phyloP scores from a whole-genome alignment of 306 rosid genomes.

The Cyamopsis tetragonoloba region DNA sequence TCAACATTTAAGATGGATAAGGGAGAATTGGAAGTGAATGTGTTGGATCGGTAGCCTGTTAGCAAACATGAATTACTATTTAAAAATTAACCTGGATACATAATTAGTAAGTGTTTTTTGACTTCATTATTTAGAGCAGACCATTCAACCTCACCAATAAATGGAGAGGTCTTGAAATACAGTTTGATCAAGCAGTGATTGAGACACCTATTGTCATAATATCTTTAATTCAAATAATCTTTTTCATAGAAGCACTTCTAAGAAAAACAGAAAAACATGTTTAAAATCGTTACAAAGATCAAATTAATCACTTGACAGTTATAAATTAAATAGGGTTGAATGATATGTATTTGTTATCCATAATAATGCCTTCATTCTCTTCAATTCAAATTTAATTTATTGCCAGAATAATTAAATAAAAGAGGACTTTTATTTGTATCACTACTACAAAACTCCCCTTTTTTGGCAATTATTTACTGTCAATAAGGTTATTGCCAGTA shows the following conservation, averaged over 20 bases:
- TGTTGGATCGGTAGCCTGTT: no score
- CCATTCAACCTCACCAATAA: conserved; percentile 72
- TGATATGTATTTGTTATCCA: no score
- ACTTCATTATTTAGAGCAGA: conserved; percentile 80
- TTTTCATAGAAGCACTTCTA: conserved; percentile 92
- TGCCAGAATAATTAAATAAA: no score
- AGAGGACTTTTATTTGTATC: no score
- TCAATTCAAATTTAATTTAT: no score
- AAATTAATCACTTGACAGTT: background rate
- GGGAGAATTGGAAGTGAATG: no score
- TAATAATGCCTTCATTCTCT: no score
- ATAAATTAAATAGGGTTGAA: background rate
- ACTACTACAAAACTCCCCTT: no score
- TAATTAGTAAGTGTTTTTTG: conserved; percentile 63
- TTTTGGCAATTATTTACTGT: no score
- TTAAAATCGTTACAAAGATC: background rate
- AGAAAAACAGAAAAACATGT: conserved; percentile 17
- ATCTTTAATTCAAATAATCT: conserved; percentile 86
- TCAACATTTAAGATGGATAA: no score
- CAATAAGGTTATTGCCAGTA: no score
- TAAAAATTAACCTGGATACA: conserved; percentile 89
- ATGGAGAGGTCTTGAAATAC: conserved; percentile 54
- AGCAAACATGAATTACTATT: conserved; percentile 4
- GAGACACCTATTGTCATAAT: conserved; percentile 79
- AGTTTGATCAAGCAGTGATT: conserved; percentile 74